Percentiles rank a stretch among this genome's conserved stretches.
These are phyloP conservation scores for Mercurialis annua DNA, from an alignment of 345 rosid genomes.

Conservation along the genomic window DNA sequence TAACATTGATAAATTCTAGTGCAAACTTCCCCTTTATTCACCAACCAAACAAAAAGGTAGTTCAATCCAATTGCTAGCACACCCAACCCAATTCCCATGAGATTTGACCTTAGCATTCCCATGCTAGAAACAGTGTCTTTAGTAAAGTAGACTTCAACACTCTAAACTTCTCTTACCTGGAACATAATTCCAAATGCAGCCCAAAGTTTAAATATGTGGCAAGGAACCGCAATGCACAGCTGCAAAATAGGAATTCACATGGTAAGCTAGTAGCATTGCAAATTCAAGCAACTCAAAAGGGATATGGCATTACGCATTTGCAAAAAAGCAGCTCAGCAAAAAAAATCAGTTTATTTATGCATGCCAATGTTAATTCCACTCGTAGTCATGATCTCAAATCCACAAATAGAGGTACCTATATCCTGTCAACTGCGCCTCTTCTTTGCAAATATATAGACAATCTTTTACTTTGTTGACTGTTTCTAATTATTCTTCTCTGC, in stretches of 20 bases:
- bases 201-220: constrained; percentile 90
- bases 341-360: neutral
- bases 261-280: neutral
- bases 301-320: neutral
- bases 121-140: neutral
- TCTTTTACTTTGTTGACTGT: neutral
- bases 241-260: constrained; percentile 23
- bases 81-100: neutral
- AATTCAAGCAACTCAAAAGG: neutral
- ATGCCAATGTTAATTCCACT: too few relatives aligned
- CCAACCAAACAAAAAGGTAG: neutral
- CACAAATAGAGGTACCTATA: too few relatives aligned
- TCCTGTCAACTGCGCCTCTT: too few relatives aligned
- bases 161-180: constrained; percentile 52
- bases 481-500: neutral
- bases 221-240: constrained; percentile 96
- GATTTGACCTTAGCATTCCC: neutral
- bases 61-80: neutral
- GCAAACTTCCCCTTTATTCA: neutral
- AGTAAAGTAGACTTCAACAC: neutral
- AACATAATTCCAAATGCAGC: constrained; percentile 94
- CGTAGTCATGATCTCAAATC: too few relatives aligned
- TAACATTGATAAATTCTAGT: neutral
- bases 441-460: too few relatives aligned
- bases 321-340: neutral